Evolutionary conservation across 371 early-diverging fungal genomes (phyloP), one percentile per base, ranked within the genome.

Genomic region (Mortierella sp.): DNA sequence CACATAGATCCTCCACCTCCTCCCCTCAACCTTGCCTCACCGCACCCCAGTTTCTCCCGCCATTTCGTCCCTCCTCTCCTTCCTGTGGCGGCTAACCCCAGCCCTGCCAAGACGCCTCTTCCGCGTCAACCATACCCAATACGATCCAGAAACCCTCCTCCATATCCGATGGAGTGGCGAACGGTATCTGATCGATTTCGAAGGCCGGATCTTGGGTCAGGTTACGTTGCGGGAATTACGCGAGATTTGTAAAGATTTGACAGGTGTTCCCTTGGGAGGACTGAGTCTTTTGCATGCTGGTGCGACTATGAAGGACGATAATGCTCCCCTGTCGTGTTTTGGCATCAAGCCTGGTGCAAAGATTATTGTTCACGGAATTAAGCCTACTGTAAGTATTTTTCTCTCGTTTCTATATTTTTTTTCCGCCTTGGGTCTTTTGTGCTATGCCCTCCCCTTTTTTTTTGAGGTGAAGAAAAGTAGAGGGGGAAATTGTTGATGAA

Each of bases 231-330:
- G 50, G 26, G 82, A 86, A 13, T 57, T 86, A 38, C 76, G 78
- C 14, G 82, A 75, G 34, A 71, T 82, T 65, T 86, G 82, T 45
- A 79, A 71, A 31, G 80, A 82, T 44, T 76, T 86, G 11, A 86
- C 86, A 19, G 86, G 82, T 24, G 71, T 86, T 1, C 86, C 86
- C 14, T 77, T 86, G 10, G 82, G 86, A 0, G 86, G 86, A 47
- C 11, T 83, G 34, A 72, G 70, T 13, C 55, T 86, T 28, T 48
- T 65, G 48, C 48, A 74, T 44, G 82, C 72, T 26, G 79, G 52
- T 9, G 93, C 94, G 19, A 84, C 90, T 31, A 89, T 94, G 80
- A 94, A 94, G 77, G 94, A 94, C 78, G 92, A 94, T 52, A 92
- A 91, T 28, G 92, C 93, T 4, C 91, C 89, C 0, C 82, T 94